Conservation (phyloP, 106 monocot genomes). For the Apostasia shenzhenica region DNA sequence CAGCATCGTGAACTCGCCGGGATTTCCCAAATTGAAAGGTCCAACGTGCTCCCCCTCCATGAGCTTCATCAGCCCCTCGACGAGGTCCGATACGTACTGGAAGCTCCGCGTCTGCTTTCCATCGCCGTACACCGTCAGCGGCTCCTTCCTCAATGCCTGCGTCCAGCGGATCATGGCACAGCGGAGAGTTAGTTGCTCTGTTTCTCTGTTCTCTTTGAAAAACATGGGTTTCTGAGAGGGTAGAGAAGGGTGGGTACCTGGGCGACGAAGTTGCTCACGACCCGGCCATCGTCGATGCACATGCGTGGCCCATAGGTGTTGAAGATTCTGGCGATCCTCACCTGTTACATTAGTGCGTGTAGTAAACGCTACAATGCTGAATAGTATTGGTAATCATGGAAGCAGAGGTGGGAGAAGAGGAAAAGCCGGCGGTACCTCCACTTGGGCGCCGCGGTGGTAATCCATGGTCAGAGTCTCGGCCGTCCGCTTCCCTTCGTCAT, state of each 20-base stretch:
- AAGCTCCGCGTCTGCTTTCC: constrained; percentile 83
- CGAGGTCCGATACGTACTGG: constrained; percentile 80
- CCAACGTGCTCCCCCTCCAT: constrained; percentile 90
- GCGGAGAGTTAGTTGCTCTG: background rate
- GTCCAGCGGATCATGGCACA: background rate
- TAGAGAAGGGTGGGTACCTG: constrained; percentile 31
- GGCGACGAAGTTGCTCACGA: constrained; percentile 94
- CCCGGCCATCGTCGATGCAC: constrained; percentile 95
- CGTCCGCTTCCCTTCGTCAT: constrained; percentile 16
- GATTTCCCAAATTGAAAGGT: constrained; percentile 92
- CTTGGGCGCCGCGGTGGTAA: constrained; percentile 16
- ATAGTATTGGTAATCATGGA: too few relatives aligned
- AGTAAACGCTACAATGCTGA: too few relatives aligned
- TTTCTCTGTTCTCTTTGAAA: too few relatives aligned
- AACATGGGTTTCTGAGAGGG: too few relatives aligned
- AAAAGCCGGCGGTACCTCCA: constrained; percentile 1
- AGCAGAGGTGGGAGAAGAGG: too few relatives aligned
- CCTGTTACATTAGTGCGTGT: constrained; percentile 21
- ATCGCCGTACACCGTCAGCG: constrained; percentile 71
- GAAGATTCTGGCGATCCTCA: constrained; percentile 91
- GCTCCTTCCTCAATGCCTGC: constrained; percentile 63
- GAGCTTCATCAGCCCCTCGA: constrained; percentile 66
- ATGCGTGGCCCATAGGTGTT: constrained; percentile 97
- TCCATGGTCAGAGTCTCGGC: constrained; percentile 20
- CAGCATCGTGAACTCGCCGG: constrained; percentile 95